phyloP scores from a whole-genome alignment of 164 flowering plant species.

The Sextonia rubra region DNA sequence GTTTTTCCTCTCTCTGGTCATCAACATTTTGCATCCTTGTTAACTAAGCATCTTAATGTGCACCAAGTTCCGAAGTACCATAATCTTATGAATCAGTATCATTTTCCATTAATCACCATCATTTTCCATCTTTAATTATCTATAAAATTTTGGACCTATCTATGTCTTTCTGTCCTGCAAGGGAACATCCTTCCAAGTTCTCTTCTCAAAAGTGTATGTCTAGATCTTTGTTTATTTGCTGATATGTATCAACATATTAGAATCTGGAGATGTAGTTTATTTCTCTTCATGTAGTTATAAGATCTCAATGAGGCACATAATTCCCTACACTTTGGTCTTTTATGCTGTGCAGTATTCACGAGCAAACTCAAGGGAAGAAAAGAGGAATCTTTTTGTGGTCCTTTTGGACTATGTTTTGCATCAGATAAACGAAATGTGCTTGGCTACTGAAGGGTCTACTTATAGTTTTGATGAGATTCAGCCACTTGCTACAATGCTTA shows the following conservation, averaged over 20 bases:
- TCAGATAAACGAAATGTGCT: constrained; percentile 66
- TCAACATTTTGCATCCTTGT: too few species aligned
- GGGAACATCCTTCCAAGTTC: not conserved
- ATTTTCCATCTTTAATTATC: too few species aligned
- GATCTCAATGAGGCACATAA: not conserved
- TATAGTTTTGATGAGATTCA: constrained; percentile 72
- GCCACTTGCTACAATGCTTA: constrained; percentile 64
- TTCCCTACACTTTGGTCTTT: not conserved
- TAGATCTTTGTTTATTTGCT: not conserved
- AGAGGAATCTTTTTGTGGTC: constrained; percentile 75
- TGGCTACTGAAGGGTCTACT: constrained; percentile 59
- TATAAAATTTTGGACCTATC: too few species aligned
- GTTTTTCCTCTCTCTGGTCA: too few species aligned
- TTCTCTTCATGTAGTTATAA: not conserved
- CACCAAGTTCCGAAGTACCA: too few species aligned
- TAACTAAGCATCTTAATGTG: too few species aligned
- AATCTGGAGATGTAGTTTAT: not conserved
- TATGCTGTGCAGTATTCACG: constrained; percentile 65
- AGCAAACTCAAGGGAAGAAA: constrained; percentile 74
- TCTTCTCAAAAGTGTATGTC: not conserved
- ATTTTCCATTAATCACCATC: too few species aligned
- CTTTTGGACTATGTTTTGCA: constrained; percentile 87
- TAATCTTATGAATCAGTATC: too few species aligned
- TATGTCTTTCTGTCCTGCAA: too few species aligned
- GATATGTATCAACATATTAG: too few species aligned